Evolutionary conservation across 345 rosid genomes (phyloP).

Genomic region (Punica granatum): DNA sequence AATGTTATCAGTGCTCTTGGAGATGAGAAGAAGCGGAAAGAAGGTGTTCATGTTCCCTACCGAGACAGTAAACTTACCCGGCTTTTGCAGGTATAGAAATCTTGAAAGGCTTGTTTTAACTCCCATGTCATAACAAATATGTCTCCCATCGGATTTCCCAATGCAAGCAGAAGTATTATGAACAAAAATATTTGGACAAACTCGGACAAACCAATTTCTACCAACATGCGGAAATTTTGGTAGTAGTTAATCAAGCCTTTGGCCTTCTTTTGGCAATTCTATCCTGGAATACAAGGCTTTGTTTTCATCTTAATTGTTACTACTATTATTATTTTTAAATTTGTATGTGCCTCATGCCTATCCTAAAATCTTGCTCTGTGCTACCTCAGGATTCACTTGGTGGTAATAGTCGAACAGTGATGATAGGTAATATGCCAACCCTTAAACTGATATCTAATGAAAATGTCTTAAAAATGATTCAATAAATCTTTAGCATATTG

Average conservation of each 20-base stretch:
- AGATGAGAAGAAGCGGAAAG: constrained; percentile 96
- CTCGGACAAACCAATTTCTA: too few relatives aligned
- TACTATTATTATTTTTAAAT: background rate
- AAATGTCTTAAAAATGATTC: background rate
- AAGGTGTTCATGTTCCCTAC: constrained; percentile 88
- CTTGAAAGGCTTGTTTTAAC: background rate
- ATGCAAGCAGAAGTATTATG: background rate
- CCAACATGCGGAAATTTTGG: background rate
- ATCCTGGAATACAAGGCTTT: background rate
- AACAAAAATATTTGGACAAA: too few relatives aligned
- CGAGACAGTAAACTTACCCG: constrained; percentile 98
- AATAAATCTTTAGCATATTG: background rate
- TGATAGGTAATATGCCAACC: constrained; percentile 62
- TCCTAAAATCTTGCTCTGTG: background rate
- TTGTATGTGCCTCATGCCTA: background rate
- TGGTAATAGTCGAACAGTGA: constrained; percentile 96
- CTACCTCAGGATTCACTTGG: constrained; percentile 93
- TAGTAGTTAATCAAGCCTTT: background rate
- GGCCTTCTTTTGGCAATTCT: background rate
- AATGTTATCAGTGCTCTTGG: constrained; percentile 99
- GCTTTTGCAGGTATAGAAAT: constrained; percentile 71
- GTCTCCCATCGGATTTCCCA: background rate
- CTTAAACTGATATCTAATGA: background rate
- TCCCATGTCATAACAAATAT: background rate
- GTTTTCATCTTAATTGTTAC: background rate